Percentiles rank a stretch among this genome's conserved stretches.
Conservation (phyloP, 1,284 basidiomycete species). For the Neonothopanus nambi region DNA sequence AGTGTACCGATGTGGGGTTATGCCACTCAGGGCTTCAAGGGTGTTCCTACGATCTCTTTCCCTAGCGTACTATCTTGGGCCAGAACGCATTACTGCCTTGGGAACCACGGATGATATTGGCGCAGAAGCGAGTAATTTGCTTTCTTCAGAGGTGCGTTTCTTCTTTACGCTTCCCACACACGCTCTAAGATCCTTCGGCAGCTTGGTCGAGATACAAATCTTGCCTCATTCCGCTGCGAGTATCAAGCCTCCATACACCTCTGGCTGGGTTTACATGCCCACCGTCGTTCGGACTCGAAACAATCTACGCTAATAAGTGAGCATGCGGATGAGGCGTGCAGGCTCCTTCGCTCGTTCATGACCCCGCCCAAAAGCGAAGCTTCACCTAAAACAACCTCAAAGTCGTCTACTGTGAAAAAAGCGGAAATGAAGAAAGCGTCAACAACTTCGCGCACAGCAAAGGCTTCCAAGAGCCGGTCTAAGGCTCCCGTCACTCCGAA, state of each 20-base stretch:
- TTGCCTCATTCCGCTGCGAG: conserved; percentile 43
- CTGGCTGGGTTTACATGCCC: conserved; percentile 68
- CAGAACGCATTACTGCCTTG: conserved; percentile 21
- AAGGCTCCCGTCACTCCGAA: conserved; percentile 40
- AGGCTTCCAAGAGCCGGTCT: conserved; percentile 8
- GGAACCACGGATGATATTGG: conserved; percentile 36
- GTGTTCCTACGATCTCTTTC: conserved; percentile 53
- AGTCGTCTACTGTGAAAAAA: background rate
- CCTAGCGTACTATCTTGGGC: conserved; percentile 47
- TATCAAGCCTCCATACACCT: conserved; percentile 53
- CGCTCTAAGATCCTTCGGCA: no score
- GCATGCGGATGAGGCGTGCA: conserved; percentile 53
- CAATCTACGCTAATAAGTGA: conserved; percentile 42
- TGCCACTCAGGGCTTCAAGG: conserved; percentile 57
- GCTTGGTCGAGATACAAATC: conserved; percentile 37
- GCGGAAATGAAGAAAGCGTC: conserved; percentile 24
- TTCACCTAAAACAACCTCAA: background rate
- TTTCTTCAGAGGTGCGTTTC: conserved; percentile 40
- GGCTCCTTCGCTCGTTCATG: conserved; percentile 40
- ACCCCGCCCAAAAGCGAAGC: background rate
- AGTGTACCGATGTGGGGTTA: conserved; percentile 45
- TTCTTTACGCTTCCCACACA: background rate
- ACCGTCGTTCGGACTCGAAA: conserved; percentile 44
- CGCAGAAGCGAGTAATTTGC: conserved; percentile 41
- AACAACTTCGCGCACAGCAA: conserved; percentile 6